Percentiles rank a stretch among this genome's conserved stretches.
These are phyloP conservation scores for Hygrophoropsis aurantiaca DNA, from an alignment of 768 basidiomycete genomes.

Conservation along the genomic window DNA sequence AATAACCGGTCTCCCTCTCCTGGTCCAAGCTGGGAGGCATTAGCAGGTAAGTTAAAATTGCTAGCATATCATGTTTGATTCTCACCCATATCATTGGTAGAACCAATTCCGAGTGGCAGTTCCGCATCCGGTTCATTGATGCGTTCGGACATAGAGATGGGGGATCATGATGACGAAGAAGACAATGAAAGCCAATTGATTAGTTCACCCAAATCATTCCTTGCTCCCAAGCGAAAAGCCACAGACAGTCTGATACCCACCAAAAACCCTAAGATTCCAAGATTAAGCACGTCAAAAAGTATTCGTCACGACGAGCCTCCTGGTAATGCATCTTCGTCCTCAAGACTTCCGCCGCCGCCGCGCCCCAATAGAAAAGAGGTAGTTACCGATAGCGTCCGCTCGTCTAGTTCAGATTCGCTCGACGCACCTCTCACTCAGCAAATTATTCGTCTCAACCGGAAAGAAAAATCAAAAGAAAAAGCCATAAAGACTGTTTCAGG, in stretches of 20 bases:
- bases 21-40: conserved; percentile 29
- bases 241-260: too few relatives aligned
- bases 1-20: conserved; percentile 3
- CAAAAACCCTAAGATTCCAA: too few relatives aligned
- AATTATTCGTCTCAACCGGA: conserved; percentile 2
- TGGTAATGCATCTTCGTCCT: too few relatives aligned
- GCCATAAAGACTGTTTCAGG: neutral
- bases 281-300: too few relatives aligned
- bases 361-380: too few relatives aligned
- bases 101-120: conserved; percentile 20
- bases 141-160: conserved; percentile 19
- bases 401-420: conserved; percentile 15
- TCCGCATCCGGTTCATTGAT: conserved; percentile 13
- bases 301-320: too few relatives aligned
- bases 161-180: conserved; percentile 17
- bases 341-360: too few relatives aligned
- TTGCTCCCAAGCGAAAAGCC: conserved; percentile 27
- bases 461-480: conserved; percentile 7
- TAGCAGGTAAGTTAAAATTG: conserved; percentile 20
- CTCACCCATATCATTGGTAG: too few relatives aligned
- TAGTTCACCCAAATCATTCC: conserved; percentile 1
- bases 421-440: conserved; percentile 16
- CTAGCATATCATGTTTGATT: too few relatives aligned
- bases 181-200: neutral
- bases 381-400: too few relatives aligned